Percentiles rank a stretch among this genome's conserved stretches.
Evolutionary conservation across 495 filamentous ascomycete genomes (phyloP).

Genomic region (Staphylotrichum tortipilum): DNA sequence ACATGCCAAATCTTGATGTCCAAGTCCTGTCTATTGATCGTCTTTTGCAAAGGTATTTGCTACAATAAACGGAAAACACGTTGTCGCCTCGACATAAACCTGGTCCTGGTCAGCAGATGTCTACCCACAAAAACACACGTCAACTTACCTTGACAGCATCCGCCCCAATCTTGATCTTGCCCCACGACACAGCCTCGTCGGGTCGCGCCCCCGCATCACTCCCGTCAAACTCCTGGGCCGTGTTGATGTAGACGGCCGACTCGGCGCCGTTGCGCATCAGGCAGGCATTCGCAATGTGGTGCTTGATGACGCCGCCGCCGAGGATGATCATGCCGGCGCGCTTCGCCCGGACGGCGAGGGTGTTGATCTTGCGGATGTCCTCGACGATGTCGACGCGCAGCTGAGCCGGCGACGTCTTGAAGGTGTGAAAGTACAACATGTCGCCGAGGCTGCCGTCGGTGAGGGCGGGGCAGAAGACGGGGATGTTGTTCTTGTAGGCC

Average conservation of each 20-base stretch:
- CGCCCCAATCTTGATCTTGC: constrained; percentile 85
- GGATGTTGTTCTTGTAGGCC: constrained; percentile 88
- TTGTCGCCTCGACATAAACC: constrained; percentile 89
- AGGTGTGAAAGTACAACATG: constrained; percentile 97
- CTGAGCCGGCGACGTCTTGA: constrained; percentile 67
- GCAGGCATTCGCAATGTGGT: constrained; percentile 95
- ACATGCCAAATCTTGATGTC: too few relatives aligned
- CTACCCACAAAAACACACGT: not conserved
- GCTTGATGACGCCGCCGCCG: constrained; percentile 88
- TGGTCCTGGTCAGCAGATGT: constrained; percentile 14
- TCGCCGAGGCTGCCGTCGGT: constrained; percentile 93
- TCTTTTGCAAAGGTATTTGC: constrained; percentile 82
- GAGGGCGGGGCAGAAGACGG: constrained; percentile 90
- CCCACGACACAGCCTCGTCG: constrained; percentile 96
- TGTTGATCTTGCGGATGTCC: constrained; percentile 84
- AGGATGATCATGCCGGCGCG: constrained; percentile 88
- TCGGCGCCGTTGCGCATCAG: constrained; percentile 96
- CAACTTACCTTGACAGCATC: constrained; percentile 70
- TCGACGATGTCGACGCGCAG: constrained; percentile 80
- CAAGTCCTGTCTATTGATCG: constrained; percentile 4
- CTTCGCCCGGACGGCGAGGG: constrained; percentile 73
- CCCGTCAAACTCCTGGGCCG: constrained; percentile 92
- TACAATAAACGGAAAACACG: constrained; percentile 88
- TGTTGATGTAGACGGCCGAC: constrained; percentile 93
- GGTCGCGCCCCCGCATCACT: constrained; percentile 93